Evolutionary conservation across 2,329 filamentous ascomycete species (phyloP).

Genomic region (Periglandula ipomoeae): DNA sequence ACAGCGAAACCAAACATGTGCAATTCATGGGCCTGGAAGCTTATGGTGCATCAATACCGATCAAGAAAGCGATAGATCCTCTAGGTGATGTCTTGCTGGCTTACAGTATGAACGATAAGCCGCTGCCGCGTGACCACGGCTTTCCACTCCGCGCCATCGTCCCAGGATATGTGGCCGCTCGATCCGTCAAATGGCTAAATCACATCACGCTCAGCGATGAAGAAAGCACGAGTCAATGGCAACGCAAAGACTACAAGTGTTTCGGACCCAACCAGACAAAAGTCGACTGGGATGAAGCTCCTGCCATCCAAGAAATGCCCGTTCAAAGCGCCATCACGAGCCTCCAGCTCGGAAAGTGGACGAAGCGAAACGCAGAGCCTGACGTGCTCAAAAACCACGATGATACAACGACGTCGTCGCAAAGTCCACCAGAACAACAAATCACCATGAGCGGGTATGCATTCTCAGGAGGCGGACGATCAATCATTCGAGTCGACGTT

Average conservation of each 20-base stretch:
- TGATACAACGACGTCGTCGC: background rate
- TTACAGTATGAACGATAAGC: constrained; percentile 57
- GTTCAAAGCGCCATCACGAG: constrained; percentile 57
- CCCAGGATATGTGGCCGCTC: constrained; percentile 56
- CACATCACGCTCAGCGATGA: constrained; percentile 56
- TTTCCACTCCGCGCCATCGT: constrained; percentile 55
- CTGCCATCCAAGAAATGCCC: constrained; percentile 58
- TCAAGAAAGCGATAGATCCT: constrained; percentile 48
- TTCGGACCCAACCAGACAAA: constrained; percentile 54
- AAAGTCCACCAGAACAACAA: constrained; percentile 11
- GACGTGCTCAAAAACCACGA: background rate
- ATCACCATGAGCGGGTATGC: constrained; percentile 52
- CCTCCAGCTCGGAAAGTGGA: constrained; percentile 33
- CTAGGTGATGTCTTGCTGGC: constrained; percentile 57
- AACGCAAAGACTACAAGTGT: constrained; percentile 59
- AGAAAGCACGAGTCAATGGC: constrained; percentile 57
- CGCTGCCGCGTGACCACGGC: constrained; percentile 56
- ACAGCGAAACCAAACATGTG: constrained; percentile 37
- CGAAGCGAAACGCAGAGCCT: background rate
- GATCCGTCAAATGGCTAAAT: constrained; percentile 61
- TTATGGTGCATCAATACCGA: constrained; percentile 52
- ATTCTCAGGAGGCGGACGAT: constrained; percentile 57
- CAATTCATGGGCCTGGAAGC: constrained; percentile 52
- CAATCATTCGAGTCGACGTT: constrained; percentile 59
- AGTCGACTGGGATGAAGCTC: constrained; percentile 53